These are phyloP conservation scores for Penicillium odoratum DNA, from an alignment of 495 filamentous ascomycete genomes.

Conservation along the genomic window DNA sequence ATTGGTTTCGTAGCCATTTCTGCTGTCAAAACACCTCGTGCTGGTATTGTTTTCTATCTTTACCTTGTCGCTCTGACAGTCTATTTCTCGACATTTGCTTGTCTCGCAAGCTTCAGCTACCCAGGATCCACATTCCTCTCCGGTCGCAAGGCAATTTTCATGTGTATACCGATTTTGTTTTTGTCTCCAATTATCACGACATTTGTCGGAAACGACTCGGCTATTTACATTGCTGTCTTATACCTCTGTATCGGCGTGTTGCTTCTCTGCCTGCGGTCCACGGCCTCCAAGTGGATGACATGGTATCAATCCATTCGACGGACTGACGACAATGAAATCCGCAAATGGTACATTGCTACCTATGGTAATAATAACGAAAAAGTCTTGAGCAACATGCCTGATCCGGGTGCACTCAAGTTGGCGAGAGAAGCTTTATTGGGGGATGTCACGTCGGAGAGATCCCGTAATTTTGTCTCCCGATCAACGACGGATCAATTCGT, in stretches of 20 bases:
- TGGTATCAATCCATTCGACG: slow-evolving; percentile 50
- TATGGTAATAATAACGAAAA: slow-evolving; percentile 38
- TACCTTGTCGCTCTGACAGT: slow-evolving; percentile 51
- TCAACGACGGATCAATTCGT: slow-evolving; percentile 47
- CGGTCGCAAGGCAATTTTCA: slow-evolving; percentile 45
- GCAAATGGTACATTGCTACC: slow-evolving; percentile 47
- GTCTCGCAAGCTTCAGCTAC: slow-evolving; percentile 58
- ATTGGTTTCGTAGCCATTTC: slow-evolving; percentile 52
- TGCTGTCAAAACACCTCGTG: slow-evolving; percentile 34
- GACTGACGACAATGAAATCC: slow-evolving; percentile 49
- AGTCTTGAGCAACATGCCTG: slow-evolving; percentile 38
- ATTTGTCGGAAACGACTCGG: slow-evolving; percentile 46
- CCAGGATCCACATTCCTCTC: slow-evolving; percentile 55
- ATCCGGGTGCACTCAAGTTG: slow-evolving; percentile 46
- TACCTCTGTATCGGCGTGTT: slow-evolving; percentile 47
- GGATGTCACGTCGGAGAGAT: slow-evolving; percentile 46
- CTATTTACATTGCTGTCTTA: slow-evolving; percentile 48
- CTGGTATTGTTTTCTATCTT: slow-evolving; percentile 51
- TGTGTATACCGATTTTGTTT: slow-evolving; percentile 49
- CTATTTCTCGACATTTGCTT: slow-evolving; percentile 51
- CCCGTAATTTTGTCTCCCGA: slow-evolving; percentile 42
- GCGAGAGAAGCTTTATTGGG: slow-evolving; percentile 47
- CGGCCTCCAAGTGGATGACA: slow-evolving; percentile 51
- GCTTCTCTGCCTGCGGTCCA: slow-evolving; percentile 44
- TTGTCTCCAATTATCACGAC: slow-evolving; percentile 49